Base-by-base conservation (phyloP, 345 rosid species). In the Hirschfeldia incana region DNA sequence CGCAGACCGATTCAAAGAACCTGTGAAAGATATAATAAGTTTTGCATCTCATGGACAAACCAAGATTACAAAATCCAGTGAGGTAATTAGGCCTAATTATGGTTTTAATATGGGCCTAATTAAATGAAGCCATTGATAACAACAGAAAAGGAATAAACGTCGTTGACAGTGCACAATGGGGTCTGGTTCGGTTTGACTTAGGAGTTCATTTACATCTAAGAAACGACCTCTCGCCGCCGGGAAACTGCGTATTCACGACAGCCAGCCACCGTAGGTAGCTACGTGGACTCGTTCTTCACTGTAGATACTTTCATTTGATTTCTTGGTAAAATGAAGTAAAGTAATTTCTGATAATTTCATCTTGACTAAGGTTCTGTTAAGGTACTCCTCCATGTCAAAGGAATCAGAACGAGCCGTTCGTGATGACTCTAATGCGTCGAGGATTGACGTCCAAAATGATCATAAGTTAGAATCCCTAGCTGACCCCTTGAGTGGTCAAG, bases 181-280 rank as follows among this genome's bases (percentile, higher is more conserved):
- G 15, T 77, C 70, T 79, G 65, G 82, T 67, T 61, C 32, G 64
- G 73, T 73, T 79, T 73, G 82, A 72, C 81, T 77, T 66, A 0
- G 8, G 46, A 34, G 62, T 73, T 78, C 73, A 61, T 78, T 73
- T 78, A 73, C 78, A 67, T 67, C 17, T 17, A 34, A 59, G 44
- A 67, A 65, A 36, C 82, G 51, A 79, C 65, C 74, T 59, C 78
- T 44, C 65, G 63, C 74, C 82, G 82, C 78, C 74, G 82, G 64
- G 3, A 32, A 26, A 26, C 70, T 42, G 65, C 21, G 64, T 12
- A 26, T 33, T 67, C 64, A 26, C 73, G 10, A 79, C 44, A 58
- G 6, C 39, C 65, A 60, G 21, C 21, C 21, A 21, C 78, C 65
- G 65, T 64, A 61, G 67, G 78, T 73, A 29, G 64, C 49, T 67